Evolutionary conservation across 495 filamentous ascomycete species (phyloP), one percentile per base, ranked within the genome.

Genomic region (Xylaria cubensis): DNA sequence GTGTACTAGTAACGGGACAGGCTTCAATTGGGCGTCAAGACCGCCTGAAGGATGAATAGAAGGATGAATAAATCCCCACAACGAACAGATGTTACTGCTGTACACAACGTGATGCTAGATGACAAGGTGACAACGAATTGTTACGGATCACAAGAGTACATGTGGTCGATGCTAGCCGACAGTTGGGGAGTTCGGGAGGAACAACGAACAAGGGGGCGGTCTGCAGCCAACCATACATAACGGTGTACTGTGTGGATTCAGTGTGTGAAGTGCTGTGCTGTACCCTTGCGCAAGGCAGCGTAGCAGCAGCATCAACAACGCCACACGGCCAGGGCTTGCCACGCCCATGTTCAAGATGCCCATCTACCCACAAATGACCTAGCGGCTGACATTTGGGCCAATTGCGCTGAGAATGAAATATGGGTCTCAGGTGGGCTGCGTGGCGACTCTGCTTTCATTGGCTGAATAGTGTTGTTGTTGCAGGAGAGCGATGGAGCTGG

Each of bases 251-350:
- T 53, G 65, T 67, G 65, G 65, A 51, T 29, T 51, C 26, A 36
- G 42, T 21, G 42, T 48, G 58, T 39, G 19, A 59, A 21, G 29
- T 64, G 39, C 36, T 44, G 61, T 29, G 39, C n/a, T 64, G 61
- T 44, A 64, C 39, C 36, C 36, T 65, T 13, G 64, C 46, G 34
- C 34, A 59, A 15, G 41, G 67, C 36, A 46, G 66, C 34, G 67
- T 48, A 46, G 66, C 50, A 67, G 39, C 55, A 64, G 15, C 41
- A 42, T 59, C 42, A 36, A 70, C 68, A 71, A 64, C 69, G 69
- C 59, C 69, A 71, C 69, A 71, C 69, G 59, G 65, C 39, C 69
- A 71, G 69, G 69, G 69, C 59, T 71, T 64, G 69, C 69, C 69
- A 71, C 69, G 69, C 69, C 69, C 69, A 64, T 64, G 59, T 24